phyloP scores from a whole-genome alignment of 768 basidiomycete species.

The Asterophora parasitica region DNA sequence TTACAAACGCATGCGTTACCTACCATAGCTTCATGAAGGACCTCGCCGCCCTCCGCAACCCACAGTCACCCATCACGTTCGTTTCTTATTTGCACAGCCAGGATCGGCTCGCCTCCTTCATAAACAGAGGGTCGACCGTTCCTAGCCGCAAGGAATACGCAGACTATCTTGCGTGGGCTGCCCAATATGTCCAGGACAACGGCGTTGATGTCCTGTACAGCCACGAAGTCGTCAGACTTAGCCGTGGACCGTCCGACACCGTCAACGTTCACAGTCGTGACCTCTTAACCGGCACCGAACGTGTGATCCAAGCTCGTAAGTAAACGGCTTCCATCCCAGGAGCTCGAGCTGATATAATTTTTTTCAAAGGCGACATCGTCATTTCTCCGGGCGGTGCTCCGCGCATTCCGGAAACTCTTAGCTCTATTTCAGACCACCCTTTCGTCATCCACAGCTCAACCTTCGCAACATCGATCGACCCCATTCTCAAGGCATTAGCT shows the following conservation, averaged over 20 bases:
- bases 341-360: not conserved
- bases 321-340: not conserved
- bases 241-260: slow-evolving; percentile 26
- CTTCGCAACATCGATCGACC: slow-evolving; percentile 34
- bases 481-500: slow-evolving; percentile 27
- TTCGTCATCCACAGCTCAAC: slow-evolving; percentile 40
- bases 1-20: not conserved
- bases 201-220: slow-evolving; percentile 42
- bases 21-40: slow-evolving; percentile 44
- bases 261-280: slow-evolving; percentile 35
- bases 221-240: slow-evolving; percentile 40
- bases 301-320: slow-evolving; percentile 35
- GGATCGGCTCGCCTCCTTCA: slow-evolving; percentile 44
- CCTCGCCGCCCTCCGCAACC: slow-evolving; percentile 47
- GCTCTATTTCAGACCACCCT: slow-evolving; percentile 26
- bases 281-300: slow-evolving; percentile 29
- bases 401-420: slow-evolving; percentile 34
- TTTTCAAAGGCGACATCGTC: slow-evolving; percentile 38
- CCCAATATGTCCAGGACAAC: slow-evolving; percentile 35
- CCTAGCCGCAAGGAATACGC: slow-evolving; percentile 51
- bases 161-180: slow-evolving; percentile 52
- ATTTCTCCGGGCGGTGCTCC: slow-evolving; percentile 48
- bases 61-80: slow-evolving; percentile 49
- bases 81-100: slow-evolving; percentile 47
- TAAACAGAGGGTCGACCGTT: slow-evolving; percentile 46